phyloP scores from a whole-genome alignment of 495 filamentous ascomycete species.

The Penicillium simplicissimum region DNA sequence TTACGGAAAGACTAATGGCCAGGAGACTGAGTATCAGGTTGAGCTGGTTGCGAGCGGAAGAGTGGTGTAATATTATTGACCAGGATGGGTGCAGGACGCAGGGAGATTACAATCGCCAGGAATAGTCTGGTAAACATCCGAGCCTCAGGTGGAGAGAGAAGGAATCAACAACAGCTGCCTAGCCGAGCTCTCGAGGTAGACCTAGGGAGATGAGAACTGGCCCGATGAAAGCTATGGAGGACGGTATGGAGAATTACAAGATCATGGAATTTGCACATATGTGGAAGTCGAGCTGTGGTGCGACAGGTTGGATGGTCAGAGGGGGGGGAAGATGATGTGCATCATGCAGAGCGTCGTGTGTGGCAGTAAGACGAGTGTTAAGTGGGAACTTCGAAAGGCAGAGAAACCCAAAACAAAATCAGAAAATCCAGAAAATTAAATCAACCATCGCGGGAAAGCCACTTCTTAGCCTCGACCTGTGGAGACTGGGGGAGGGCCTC shows the following conservation, averaged over 20 bases:
- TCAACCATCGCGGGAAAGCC: background rate
- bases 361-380: conserved; percentile 11
- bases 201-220: background rate
- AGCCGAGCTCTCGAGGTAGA: conserved; percentile 16
- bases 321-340: conserved; percentile 33
- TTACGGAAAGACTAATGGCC: background rate
- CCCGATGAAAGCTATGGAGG: background rate
- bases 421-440: background rate
- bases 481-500: conserved; percentile 5
- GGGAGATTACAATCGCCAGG: conserved; percentile 25
- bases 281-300: conserved; percentile 1
- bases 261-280: conserved; percentile 5
- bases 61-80: conserved; percentile 47
- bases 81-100: conserved; percentile 42
- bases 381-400: background rate
- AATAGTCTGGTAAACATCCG: conserved; percentile 26
- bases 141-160: conserved; percentile 14
- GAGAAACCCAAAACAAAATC: conserved; percentile 4
- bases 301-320: conserved; percentile 13
- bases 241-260: background rate
- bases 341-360: conserved; percentile 31
- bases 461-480: background rate
- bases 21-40: conserved; percentile 18
- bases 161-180: conserved; percentile 13
- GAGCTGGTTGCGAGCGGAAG: conserved; percentile 43